A percentile compares a stretch with the other conserved stretches of the same genome.
These are phyloP conservation scores for Aplosporella prunicola DNA, from an alignment of 2,329 filamentous ascomycete genomes.

Conservation along the genomic window DNA sequence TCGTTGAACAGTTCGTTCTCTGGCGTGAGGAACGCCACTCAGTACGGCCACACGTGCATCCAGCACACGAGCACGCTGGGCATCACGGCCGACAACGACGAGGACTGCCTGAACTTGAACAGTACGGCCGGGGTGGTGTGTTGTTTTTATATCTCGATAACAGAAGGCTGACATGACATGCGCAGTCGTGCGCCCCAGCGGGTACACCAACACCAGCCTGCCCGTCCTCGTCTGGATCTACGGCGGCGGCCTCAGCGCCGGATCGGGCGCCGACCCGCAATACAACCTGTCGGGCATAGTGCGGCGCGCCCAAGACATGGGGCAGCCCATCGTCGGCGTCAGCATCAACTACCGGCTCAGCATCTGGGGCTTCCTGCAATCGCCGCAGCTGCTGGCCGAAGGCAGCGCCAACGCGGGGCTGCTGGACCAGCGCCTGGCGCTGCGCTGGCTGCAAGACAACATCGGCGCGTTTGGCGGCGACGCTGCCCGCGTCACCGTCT, in stretches of 20 bases:
- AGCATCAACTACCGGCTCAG: conserved; percentile 69
- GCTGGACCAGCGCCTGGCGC: conserved; percentile 36
- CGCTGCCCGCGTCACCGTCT: conserved; percentile 28
- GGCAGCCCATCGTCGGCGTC: conserved; percentile 63
- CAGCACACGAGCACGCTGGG: conserved; percentile 23
- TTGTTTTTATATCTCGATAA: neutral
- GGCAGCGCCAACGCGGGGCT: conserved; percentile 43
- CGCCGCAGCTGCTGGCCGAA: conserved; percentile 40
- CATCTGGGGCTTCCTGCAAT: conserved; percentile 62
- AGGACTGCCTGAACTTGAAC: conserved; percentile 30
- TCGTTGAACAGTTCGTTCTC: conserved; percentile 25
- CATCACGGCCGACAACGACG: conserved; percentile 6
- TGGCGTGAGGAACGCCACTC: conserved; percentile 29
- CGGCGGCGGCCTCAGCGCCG: conserved; percentile 7
- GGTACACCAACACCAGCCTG: conserved; percentile 22
- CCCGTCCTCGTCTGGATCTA: conserved; percentile 30
- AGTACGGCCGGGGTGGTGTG: too few species aligned
- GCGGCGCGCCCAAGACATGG: conserved; percentile 23
- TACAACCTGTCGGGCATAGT: conserved; percentile 24
- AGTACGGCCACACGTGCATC: conserved; percentile 35
- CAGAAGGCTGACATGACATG: conserved; percentile 20
- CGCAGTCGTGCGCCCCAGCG: conserved; percentile 35
- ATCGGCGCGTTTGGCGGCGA: conserved; percentile 36
- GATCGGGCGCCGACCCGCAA: conserved; percentile 15
- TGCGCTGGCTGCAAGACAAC: conserved; percentile 37